Percentiles rank a stretch among this genome's conserved stretches.
Evolutionary conservation across 2,329 filamentous ascomycete species (phyloP).

Genomic region (Ceratocystiopsis sp.): DNA sequence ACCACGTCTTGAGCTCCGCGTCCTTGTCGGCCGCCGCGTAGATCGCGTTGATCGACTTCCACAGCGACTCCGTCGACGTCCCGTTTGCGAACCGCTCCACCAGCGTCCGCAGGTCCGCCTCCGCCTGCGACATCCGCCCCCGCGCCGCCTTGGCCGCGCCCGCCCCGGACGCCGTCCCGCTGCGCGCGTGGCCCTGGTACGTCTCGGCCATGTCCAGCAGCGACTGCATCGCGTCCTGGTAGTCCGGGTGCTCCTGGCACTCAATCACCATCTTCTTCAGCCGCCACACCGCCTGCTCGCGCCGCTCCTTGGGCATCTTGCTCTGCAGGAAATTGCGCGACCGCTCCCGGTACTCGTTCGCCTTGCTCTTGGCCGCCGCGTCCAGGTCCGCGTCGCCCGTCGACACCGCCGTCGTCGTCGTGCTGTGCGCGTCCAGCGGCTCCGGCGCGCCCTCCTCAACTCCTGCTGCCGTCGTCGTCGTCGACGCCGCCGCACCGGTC

Average conservation of each 20-base stretch:
- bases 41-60: constrained; percentile 68
- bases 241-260: constrained; percentile 88
- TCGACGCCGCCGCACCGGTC: constrained; percentile 26
- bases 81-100: constrained; percentile 93
- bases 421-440: constrained; percentile 36
- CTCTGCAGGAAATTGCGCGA: constrained; percentile 59
- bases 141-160: constrained; percentile 59
- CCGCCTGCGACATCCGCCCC: constrained; percentile 49
- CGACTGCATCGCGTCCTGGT: constrained; percentile 79
- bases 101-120: constrained; percentile 67
- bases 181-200: constrained; percentile 61
- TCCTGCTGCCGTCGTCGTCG: constrained; percentile 35
- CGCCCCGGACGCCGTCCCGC: constrained; percentile 44
- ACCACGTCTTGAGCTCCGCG: constrained; percentile 76
- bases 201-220: constrained; percentile 69
- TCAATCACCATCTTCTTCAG: constrained; percentile 96
- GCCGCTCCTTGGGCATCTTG: constrained; percentile 85
- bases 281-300: constrained; percentile 80
- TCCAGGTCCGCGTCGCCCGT: constrained; percentile 34
- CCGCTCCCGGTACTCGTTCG: constrained; percentile 21
- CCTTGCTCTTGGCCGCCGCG: constrained; percentile 32
- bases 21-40: constrained; percentile 79
- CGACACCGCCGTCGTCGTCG: constrained; percentile 14
- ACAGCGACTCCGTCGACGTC: constrained; percentile 75
- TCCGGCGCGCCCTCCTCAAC: constrained; percentile 32